Percentiles rank a stretch among this genome's conserved stretches.
These are phyloP conservation scores for Boletus coccyginus DNA, from an alignment of 768 basidiomycete species.

Conservation along the genomic window DNA sequence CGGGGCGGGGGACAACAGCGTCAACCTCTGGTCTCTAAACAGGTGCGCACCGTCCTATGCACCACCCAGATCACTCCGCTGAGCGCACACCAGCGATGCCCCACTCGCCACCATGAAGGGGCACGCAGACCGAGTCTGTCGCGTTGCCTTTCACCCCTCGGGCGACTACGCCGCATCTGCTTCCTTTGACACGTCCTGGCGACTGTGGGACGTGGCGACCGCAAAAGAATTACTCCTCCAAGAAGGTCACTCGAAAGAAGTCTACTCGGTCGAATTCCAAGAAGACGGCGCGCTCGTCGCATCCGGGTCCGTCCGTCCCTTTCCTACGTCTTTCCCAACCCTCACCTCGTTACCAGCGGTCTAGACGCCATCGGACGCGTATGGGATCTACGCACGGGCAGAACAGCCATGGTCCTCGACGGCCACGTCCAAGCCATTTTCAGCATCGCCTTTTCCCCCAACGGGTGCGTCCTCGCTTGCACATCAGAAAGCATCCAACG, in stretches of 20 bases:
- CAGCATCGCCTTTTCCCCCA: constrained; percentile 89
- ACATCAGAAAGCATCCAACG: background rate
- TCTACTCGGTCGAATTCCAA: constrained; percentile 95
- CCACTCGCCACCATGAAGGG: constrained; percentile 86
- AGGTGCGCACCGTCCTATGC: constrained; percentile 45
- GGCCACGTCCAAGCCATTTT: constrained; percentile 95
- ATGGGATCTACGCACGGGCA: constrained; percentile 94
- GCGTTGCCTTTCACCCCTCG: constrained; percentile 95
- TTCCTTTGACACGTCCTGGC: constrained; percentile 96
- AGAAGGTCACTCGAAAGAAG: constrained; percentile 97
- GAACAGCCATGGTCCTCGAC: constrained; percentile 97
- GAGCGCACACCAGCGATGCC: constrained; percentile 55
- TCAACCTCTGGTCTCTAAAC: constrained; percentile 87
- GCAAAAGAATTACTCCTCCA: constrained; percentile 83
- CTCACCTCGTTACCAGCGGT: constrained; percentile 51
- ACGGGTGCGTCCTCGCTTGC: constrained; percentile 62
- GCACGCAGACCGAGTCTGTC: constrained; percentile 86
- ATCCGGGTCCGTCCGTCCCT: constrained; percentile 66
- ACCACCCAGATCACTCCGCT: constrained; percentile 2
- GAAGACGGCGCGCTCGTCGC: constrained; percentile 90
- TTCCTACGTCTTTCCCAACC: background rate
- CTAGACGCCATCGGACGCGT: constrained; percentile 96
- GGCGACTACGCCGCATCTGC: constrained; percentile 93
- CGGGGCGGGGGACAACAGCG: constrained; percentile 82
- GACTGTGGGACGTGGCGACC: constrained; percentile 90